Evolutionary conservation across 495 filamentous ascomycete species (phyloP).

Genomic region (Penicillium silybi): DNA sequence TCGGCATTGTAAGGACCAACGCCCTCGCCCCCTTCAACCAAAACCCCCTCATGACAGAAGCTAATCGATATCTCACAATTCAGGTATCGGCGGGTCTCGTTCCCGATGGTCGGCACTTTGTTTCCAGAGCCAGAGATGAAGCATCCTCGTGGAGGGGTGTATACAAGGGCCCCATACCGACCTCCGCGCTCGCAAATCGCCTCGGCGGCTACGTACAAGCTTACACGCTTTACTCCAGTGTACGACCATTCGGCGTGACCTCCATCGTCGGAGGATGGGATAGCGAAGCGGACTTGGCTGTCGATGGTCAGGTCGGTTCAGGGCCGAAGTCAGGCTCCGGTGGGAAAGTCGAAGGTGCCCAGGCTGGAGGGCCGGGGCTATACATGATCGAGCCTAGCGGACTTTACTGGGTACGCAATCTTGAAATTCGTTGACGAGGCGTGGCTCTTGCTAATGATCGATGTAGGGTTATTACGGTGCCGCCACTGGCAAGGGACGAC

Average conservation of each 20-base stretch:
- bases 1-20: conserved; percentile 72
- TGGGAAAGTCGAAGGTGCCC: conserved; percentile 69
- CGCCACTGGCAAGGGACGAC: conserved; percentile 91
- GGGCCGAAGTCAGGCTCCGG: conserved; percentile 75
- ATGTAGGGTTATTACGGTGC: conserved; percentile 89
- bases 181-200: conserved; percentile 77
- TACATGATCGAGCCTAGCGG: conserved; percentile 99
- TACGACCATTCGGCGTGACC: conserved; percentile 93
- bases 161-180: conserved; percentile 90
- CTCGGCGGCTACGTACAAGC: conserved; percentile 95
- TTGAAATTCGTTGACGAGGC: neutral
- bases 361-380: conserved; percentile 81
- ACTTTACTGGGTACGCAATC: conserved; percentile 74
- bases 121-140: conserved; percentile 90
- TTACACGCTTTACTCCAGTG: conserved; percentile 93
- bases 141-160: conserved; percentile 79
- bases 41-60: neutral
- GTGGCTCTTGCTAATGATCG: neutral
- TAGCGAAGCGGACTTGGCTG: conserved; percentile 67
- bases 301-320: conserved; percentile 82
- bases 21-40: neutral
- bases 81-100: conserved; percentile 91
- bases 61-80: conserved; percentile 2
- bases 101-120: conserved; percentile 92
- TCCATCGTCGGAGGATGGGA: conserved; percentile 94